These are phyloP conservation scores for Rubroboletus pulcherrimus DNA, from an alignment of 768 basidiomycete genomes.

Conservation along the genomic window DNA sequence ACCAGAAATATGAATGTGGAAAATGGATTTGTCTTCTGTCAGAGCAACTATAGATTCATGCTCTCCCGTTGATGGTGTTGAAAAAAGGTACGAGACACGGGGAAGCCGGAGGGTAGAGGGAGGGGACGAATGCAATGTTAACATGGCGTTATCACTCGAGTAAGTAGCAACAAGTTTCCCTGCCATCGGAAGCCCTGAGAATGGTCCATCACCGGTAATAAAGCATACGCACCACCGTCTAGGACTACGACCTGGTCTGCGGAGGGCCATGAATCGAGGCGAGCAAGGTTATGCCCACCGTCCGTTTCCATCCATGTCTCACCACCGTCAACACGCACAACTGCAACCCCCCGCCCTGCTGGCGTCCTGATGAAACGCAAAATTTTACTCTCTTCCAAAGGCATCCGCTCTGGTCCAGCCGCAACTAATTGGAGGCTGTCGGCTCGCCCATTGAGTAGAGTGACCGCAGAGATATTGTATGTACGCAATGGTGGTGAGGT, in stretches of 20 bases:
- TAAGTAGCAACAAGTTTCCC: conserved; percentile 59
- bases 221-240: conserved; percentile 48
- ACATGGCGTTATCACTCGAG: conserved; percentile 37
- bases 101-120: conserved; percentile 44
- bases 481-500: conserved; percentile 64
- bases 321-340: conserved; percentile 55
- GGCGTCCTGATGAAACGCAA: conserved; percentile 70
- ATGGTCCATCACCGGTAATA: neutral
- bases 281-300: conserved; percentile 44
- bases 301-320: conserved; percentile 61
- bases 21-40: conserved; percentile 54
- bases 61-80: conserved; percentile 51
- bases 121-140: conserved; percentile 55
- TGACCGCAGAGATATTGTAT: conserved; percentile 52
- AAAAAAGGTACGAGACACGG: conserved; percentile 56
- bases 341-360: conserved; percentile 71
- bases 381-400: conserved; percentile 51
- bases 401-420: conserved; percentile 36
- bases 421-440: conserved; percentile 49
- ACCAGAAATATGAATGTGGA: conserved; percentile 48
- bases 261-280: conserved; percentile 48
- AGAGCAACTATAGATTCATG: conserved; percentile 64
- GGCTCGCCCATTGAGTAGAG: conserved; percentile 59
- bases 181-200: conserved; percentile 28
- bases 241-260: conserved; percentile 71